Conservation (phyloP, 345 rosid species). For the Atalantia buxifolia region DNA sequence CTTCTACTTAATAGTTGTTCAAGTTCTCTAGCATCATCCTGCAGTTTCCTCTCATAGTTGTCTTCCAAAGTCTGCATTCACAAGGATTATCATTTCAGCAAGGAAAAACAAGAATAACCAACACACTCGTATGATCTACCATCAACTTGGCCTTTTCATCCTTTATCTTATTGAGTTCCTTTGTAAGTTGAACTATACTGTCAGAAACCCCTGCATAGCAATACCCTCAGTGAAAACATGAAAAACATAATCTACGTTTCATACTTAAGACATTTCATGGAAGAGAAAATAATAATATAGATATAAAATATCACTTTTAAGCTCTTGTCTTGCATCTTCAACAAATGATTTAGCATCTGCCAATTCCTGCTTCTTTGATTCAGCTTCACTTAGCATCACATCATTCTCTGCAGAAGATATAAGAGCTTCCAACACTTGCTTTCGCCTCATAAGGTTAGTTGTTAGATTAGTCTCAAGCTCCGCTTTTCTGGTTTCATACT, state of each 20-base stretch:
- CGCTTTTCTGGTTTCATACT: constrained; percentile 92
- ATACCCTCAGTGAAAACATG: constrained; percentile 16
- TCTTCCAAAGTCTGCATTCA: constrained; percentile 71
- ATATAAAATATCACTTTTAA: constrained; percentile 46
- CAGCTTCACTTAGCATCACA: constrained; percentile 53
- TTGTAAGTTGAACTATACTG: constrained; percentile 51
- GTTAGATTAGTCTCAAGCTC: constrained; percentile 90
- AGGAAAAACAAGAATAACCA: constrained; percentile 13
- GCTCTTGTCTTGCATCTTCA: constrained; percentile 49
- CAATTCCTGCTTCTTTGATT: constrained; percentile 68
- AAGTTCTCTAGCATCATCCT: constrained; percentile 75
- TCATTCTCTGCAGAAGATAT: constrained; percentile 71
- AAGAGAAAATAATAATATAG: not conserved
- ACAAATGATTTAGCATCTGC: constrained; percentile 66
- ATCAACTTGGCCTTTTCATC: constrained; percentile 66
- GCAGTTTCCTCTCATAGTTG: constrained; percentile 58
- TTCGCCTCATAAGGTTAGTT: constrained; percentile 90
- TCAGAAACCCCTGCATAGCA: constrained; percentile 52
- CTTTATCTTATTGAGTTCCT: constrained; percentile 56
- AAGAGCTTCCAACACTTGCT: constrained; percentile 76
- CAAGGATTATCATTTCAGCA: constrained; percentile 22
- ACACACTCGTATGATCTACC: constrained; percentile 30
- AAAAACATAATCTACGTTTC: not conserved
- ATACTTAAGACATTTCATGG: not conserved
- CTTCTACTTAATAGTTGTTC: constrained; percentile 74